Percentiles rank a stretch among this genome's conserved stretches.
Evolutionary conservation across 1,284 basidiomycete genomes (phyloP).

Genomic region (Filobasidium uniguttulatum): DNA sequence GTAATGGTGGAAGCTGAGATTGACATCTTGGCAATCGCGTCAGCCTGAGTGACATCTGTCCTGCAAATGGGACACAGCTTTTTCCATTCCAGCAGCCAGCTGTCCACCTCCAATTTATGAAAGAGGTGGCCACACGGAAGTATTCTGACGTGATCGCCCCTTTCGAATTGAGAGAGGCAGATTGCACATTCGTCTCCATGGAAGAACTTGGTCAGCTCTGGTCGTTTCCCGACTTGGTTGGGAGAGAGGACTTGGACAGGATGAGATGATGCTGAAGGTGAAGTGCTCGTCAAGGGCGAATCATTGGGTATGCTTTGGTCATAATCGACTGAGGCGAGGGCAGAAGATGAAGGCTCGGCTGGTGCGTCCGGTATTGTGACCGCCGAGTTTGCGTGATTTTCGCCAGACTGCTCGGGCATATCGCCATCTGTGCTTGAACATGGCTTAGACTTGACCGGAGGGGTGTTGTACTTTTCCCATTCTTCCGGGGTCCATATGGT

Average conservation of each 20-base stretch:
- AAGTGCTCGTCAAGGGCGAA: not conserved
- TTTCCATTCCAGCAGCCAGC: constrained; percentile 77
- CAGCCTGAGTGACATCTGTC: constrained; percentile 1
- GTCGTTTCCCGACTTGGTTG: not conserved
- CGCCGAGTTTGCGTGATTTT: not conserved
- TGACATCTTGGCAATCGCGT: not conserved
- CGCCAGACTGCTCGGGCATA: not conserved
- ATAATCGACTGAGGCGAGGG: not conserved
- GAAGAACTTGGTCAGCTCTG: constrained; percentile 25
- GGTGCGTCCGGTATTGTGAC: not conserved
- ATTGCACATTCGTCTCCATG: constrained; percentile 64
- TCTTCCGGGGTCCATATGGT: constrained; percentile 36
- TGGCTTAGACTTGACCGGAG: not conserved
- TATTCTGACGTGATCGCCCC: constrained; percentile 73
- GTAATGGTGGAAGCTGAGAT: not conserved
- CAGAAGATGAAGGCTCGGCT: not conserved
- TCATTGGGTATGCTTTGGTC: not conserved
- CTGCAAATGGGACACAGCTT: constrained; percentile 38
- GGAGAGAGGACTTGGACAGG: constrained; percentile 15
- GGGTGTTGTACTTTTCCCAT: constrained; percentile 36
- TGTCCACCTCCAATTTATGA: constrained; percentile 60
- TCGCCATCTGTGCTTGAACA: not conserved
- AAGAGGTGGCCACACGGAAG: constrained; percentile 75
- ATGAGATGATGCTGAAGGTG: not conserved
- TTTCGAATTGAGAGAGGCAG: constrained; percentile 67